Evolutionary conservation across 2,329 filamentous ascomycete genomes (phyloP), one percentile per base, ranked within the genome.

Genomic region (Raffaelea arxii): DNA sequence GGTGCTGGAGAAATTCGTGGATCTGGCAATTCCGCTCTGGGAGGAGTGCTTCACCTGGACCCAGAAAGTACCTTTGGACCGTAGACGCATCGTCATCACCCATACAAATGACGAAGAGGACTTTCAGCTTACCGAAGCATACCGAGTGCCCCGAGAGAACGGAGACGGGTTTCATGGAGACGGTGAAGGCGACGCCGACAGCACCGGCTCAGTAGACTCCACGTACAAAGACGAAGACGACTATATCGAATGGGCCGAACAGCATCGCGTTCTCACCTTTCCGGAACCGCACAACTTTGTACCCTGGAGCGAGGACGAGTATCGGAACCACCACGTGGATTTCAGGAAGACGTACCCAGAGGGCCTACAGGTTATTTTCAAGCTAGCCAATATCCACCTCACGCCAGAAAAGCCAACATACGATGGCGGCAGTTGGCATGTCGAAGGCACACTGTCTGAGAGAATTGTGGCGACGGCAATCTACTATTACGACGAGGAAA

Each of bases 341-440:
- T 35, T 54, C 6, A n/a, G 12, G 16, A 19, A 42, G 32, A 10
- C 21, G 11, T 52, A 48, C 19, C 50, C 48, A 10, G 21, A 51
- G 2, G 49, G 72, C 2, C 55, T 84, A 4, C 80, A 85, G 53
- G 59, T 84, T 30, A 78, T 84, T 43, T 71, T 82, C 25, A 82
- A 83, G 55, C 65, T 85, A 52, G 70, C 76, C 2, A 73, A 69
- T 30, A 74, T 82, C 43, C 67, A 80, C 37, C 64, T 83, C 2
- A 77, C 70, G 0, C 77, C 77, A 0, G 71, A 75, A 10, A 71
- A 75, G 25, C 72, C 75, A 0, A 56, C 56, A 0, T 80, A 74
- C 51, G 54, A 62, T 0, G 65, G 62, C 16, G 50, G 53, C 39
- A 25, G 10, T 19, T 53, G 51, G 51, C 51, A 53, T 25, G 27